phyloP scores from a whole-genome alignment of 2,329 filamentous ascomycete genomes.

The Calonectria pseudoturangicola region DNA sequence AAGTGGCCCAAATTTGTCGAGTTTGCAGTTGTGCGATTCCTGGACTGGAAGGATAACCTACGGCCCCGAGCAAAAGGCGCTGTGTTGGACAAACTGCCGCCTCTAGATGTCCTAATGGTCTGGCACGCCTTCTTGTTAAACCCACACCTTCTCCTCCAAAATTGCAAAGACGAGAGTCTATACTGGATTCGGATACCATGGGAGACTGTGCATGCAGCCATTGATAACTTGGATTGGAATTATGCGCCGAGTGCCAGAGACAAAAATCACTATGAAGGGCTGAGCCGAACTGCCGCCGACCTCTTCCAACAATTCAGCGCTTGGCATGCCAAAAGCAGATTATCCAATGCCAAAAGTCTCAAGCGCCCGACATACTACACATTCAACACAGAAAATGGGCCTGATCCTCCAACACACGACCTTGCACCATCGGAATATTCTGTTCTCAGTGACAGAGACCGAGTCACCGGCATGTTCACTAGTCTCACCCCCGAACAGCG shows the following conservation, averaged over 20 bases:
- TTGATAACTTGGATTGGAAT: not conserved
- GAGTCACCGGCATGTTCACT: not conserved
- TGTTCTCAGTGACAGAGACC: not conserved
- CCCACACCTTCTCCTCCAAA: not conserved
- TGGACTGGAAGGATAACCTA: not conserved
- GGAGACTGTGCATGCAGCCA: not conserved
- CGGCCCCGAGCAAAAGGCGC: not conserved
- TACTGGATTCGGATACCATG: constrained; percentile 1
- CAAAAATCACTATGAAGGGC: not conserved
- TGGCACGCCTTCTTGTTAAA: not conserved
- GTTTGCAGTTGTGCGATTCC: not conserved
- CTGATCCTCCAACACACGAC: not conserved
- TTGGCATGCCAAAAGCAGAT: not conserved
- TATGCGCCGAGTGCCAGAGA: not conserved
- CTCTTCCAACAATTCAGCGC: not conserved
- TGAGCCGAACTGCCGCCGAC: not conserved
- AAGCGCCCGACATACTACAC: not conserved
- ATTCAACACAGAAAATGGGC: not conserved
- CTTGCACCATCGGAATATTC: not conserved
- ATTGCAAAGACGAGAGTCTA: not conserved
- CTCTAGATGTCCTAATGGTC: not conserved
- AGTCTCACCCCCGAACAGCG: no score
- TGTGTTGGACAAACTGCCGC: not conserved
- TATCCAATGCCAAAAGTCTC: not conserved
- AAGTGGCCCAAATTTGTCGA: constrained; percentile 4